These are phyloP conservation scores for Hanseniaspora lindneri DNA, from an alignment of 805 yeast species.

Conservation along the genomic window DNA sequence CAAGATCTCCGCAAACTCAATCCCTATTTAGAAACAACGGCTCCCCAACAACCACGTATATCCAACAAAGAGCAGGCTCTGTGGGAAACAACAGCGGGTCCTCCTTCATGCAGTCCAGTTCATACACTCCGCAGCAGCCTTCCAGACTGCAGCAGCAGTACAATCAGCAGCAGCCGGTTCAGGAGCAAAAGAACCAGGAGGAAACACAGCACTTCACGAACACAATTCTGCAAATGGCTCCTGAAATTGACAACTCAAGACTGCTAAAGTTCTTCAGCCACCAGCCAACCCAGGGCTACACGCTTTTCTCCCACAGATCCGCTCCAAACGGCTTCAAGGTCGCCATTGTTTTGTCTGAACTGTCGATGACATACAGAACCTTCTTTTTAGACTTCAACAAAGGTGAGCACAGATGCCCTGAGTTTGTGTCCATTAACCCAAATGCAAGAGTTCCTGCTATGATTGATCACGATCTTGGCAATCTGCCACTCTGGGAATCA, in stretches of 20 bases:
- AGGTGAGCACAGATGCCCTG: conserved; percentile 89
- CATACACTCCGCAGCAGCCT: conserved; percentile 17
- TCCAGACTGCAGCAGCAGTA: conserved; percentile 17
- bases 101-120: conserved; percentile 3
- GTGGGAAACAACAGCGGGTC: conserved; percentile 6
- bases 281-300: conserved; percentile 71
- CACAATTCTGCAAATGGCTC: conserved; percentile 4
- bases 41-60: conserved; percentile 16
- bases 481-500: conserved; percentile 83
- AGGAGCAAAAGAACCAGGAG: conserved; percentile 1
- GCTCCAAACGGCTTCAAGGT: conserved; percentile 96
- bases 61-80: conserved; percentile 14
- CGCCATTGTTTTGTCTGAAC: conserved; percentile 76
- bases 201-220: conserved; percentile 17
- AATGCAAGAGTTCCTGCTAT: conserved; percentile 93
- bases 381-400: conserved; percentile 73
- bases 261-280: conserved; percentile 61
- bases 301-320: conserved; percentile 70
- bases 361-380: conserved; percentile 67
- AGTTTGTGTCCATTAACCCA: conserved; percentile 86
- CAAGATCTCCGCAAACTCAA: conserved; percentile 13
- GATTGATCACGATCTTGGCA: conserved; percentile 73
- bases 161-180: conserved; percentile 23
- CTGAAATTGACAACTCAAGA: conserved; percentile 40
- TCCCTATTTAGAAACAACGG: conserved; percentile 14